Evolutionary conservation across 2,329 filamentous ascomycete genomes (phyloP), one percentile per base, ranked within the genome.

Genomic region (Westerdykella ornata): DNA sequence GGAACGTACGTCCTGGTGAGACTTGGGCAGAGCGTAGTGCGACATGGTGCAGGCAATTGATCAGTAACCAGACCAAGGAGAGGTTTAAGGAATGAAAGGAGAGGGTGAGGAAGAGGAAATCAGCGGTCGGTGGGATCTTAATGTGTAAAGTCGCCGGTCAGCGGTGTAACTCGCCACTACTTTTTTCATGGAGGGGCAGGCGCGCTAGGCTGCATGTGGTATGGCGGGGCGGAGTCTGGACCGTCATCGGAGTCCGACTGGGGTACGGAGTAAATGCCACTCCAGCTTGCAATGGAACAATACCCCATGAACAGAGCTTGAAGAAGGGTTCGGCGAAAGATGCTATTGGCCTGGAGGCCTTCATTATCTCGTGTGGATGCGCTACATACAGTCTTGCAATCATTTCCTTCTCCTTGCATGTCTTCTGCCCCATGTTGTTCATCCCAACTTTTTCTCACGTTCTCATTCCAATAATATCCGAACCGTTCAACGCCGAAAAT

Each of bases 11-110:
- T 82, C 79, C 70, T 78, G 72, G 72, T 84, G 81, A 65, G 77
- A 72, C 67, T 79, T 69, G 47, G 81, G 74, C 42, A 84, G 75
- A 57, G 81, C 80, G 72, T 84, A 84, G 60, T 68, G 69, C 46
- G 65, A 57, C 63, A 67, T 67, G 40, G 20, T 54, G 45, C 30
- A 19, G 19, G 20, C 35, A 48, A 50, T 53, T 49, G 45, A 20
- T 26, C 12, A 31, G 36, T 31, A 29, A 33, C 14, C 31, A 33
- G 31, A 33, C 14, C 14, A n/a, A 16, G 15, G 18, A 36, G n/a
- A 14, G 12, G 36, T 3, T 6, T 3, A 17, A 20, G 16, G 16
- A 20, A 26, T 22, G 13, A 36, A 35, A 41, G 30, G 36, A 41
- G 29, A 37, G 30, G 32, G 39, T 32, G 42, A 32, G 32, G 41